Conservation (phyloP, 495 filamentous ascomycete genomes). For the Aspergillus asperescens region DNA sequence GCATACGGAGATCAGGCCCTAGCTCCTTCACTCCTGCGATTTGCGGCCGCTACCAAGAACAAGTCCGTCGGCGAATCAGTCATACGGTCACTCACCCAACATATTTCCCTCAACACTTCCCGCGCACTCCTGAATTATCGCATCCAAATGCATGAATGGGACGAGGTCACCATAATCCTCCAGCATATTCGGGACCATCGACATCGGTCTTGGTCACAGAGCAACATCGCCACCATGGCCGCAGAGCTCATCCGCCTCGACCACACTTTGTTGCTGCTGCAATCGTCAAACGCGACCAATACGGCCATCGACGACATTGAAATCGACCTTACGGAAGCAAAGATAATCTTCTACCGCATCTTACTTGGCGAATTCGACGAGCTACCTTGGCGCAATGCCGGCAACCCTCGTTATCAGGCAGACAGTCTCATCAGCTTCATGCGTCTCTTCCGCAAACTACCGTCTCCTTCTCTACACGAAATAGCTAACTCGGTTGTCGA, state of each 20-base stretch:
- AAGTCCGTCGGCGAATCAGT: constrained; percentile 40
- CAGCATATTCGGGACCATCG: constrained; percentile 37
- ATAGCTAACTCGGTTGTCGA: constrained; percentile 12
- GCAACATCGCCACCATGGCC: constrained; percentile 40
- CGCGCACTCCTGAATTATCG: constrained; percentile 48
- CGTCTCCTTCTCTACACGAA: constrained; percentile 14
- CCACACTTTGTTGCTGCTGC: constrained; percentile 14
- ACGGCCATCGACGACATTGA: neutral
- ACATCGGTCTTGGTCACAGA: constrained; percentile 44
- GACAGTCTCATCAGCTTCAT: constrained; percentile 25
- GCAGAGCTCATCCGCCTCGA: constrained; percentile 39
- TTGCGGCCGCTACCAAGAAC: constrained; percentile 50
- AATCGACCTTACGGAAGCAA: constrained; percentile 22
- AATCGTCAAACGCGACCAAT: neutral
- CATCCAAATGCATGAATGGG: constrained; percentile 44
- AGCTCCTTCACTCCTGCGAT: constrained; percentile 53
- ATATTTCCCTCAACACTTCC: constrained; percentile 41
- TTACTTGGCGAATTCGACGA: constrained; percentile 32
- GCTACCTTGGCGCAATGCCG: constrained; percentile 16
- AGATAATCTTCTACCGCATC: constrained; percentile 30
- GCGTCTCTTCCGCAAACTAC: constrained; percentile 25
- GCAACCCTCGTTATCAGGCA: constrained; percentile 24
- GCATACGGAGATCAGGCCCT: constrained; percentile 46
- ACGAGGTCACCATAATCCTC: constrained; percentile 40
- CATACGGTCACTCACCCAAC: constrained; percentile 30